Evolutionary conservation across 805 yeast species (phyloP).

Genomic region (Kuraishia ogatae): DNA sequence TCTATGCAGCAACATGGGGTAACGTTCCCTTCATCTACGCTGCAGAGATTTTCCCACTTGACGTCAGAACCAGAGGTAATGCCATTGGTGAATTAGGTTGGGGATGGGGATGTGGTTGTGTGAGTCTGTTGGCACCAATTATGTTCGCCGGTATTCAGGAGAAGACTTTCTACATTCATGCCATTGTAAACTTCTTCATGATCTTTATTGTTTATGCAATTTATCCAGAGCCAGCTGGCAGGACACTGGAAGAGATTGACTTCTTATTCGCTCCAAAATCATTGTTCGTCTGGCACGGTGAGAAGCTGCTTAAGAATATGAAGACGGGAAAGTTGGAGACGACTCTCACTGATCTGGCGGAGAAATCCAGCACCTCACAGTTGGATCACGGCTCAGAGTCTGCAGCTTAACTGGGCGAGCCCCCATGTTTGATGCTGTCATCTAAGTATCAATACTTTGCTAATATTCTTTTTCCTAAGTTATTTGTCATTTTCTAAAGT

Average conservation of each 20-base stretch:
- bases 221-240: constrained; percentile 39
- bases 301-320: not conserved
- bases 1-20: constrained; percentile 40
- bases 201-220: constrained; percentile 31
- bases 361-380: not conserved
- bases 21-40: constrained; percentile 45
- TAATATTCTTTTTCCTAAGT: no score
- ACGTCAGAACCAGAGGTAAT: constrained; percentile 44
- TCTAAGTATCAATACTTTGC: not conserved
- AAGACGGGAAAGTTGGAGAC: not conserved
- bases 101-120: constrained; percentile 49
- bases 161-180: constrained; percentile 36
- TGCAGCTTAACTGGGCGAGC: not conserved
- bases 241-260: constrained; percentile 39
- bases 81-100: constrained; percentile 50
- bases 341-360: not conserved
- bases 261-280: constrained; percentile 14
- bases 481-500: not conserved
- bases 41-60: constrained; percentile 49
- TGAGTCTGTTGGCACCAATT: constrained; percentile 44
- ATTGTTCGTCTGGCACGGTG: not conserved
- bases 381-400: not conserved
- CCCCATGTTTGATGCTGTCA: not conserved
- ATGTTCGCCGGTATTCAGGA: constrained; percentile 28
- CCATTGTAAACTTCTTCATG: constrained; percentile 31